These are phyloP conservation scores for Trichomonascus vanleenenianus DNA, from an alignment of 805 yeast species.

Conservation along the genomic window DNA sequence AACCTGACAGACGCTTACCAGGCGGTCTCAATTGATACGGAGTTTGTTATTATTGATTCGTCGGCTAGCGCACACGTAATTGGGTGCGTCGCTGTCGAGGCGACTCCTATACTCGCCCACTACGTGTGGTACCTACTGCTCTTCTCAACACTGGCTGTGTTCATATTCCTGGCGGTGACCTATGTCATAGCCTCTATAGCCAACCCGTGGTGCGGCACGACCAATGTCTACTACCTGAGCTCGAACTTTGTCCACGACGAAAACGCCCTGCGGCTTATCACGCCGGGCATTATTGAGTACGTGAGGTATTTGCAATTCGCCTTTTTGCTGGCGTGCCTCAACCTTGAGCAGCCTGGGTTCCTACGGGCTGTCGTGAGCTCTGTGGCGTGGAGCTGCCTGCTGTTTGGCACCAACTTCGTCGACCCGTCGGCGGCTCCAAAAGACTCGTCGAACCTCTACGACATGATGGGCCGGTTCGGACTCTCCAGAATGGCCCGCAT, in stretches of 20 bases:
- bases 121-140: conserved; percentile 35
- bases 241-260: conserved; percentile 52
- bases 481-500: conserved; percentile 20
- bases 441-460: conserved; percentile 8
- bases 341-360: conserved; percentile 54
- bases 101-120: conserved; percentile 40
- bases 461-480: conserved; percentile 11
- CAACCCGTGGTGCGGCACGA: conserved; percentile 52
- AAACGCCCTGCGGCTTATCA: conserved; percentile 43
- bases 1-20: conserved; percentile 14
- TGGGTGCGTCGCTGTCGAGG: conserved; percentile 41
- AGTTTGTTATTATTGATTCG: conserved; percentile 23
- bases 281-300: conserved; percentile 44
- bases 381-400: conserved; percentile 49
- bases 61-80: conserved; percentile 24
- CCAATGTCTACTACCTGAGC: conserved; percentile 44
- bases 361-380: conserved; percentile 47
- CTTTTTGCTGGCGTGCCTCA: conserved; percentile 44
- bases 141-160: conserved; percentile 34
- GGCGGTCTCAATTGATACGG: conserved; percentile 20
- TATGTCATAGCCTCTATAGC: conserved; percentile 33
- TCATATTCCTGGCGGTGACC: conserved; percentile 31
- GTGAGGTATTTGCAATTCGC: conserved; percentile 52
- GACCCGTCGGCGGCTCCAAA: conserved; percentile 6
- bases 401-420: conserved; percentile 25